A percentile compares a stretch with the other conserved stretches of the same genome.
Conservation (phyloP, 1,139 yeast species). For the Blastobotrys persicus region DNA sequence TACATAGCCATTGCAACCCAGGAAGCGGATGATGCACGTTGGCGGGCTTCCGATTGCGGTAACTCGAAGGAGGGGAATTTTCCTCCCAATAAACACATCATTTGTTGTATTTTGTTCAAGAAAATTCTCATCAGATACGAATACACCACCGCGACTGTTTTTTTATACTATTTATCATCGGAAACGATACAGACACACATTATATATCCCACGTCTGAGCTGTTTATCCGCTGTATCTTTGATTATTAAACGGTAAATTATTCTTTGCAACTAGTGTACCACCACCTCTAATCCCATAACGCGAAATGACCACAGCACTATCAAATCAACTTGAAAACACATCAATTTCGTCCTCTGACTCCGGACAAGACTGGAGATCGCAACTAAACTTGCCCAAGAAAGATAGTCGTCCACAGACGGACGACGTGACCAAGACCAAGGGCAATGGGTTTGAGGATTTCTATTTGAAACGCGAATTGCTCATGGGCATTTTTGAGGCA, state of each 20-base stretch:
- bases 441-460: slow-evolving; percentile 93
- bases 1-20: too few relatives aligned
- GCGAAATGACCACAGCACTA: slow-evolving; percentile 28
- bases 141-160: not conserved
- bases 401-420: slow-evolving; percentile 93
- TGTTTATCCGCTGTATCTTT: not conserved
- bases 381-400: slow-evolving; percentile 71
- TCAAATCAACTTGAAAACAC: slow-evolving; percentile 30
- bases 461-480: slow-evolving; percentile 81
- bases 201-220: too few relatives aligned
- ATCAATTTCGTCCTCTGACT: slow-evolving; percentile 21
- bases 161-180: not conserved
- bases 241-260: not conserved
- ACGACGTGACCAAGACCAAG: slow-evolving; percentile 88
- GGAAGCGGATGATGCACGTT: too few relatives aligned
- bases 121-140: not conserved
- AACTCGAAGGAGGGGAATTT: not conserved
- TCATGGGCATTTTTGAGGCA: slow-evolving; percentile 98
- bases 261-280: not conserved
- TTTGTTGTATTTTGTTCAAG: not conserved
- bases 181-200: not conserved
- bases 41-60: not conserved
- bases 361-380: slow-evolving; percentile 59
- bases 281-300: not conserved
- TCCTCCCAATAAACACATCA: not conserved